phyloP scores from a whole-genome alignment of 1,139 yeast genomes.

The Yamadazyma blattariae region DNA sequence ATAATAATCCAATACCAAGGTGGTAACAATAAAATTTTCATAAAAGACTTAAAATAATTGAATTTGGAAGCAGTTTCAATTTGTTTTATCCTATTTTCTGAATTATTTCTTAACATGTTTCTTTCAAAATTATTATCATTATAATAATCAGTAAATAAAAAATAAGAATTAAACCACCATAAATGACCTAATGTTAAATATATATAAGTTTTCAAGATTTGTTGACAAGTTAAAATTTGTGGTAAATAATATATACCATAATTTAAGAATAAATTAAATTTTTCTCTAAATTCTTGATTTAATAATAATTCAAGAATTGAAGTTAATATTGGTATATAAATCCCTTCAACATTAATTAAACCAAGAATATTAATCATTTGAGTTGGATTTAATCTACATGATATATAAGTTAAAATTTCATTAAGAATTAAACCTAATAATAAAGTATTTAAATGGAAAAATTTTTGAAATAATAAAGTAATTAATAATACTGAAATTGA shows the following conservation, averaged over 20 bases:
- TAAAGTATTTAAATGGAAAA: constrained; percentile 3
- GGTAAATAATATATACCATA: neutral
- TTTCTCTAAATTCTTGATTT: constrained; percentile 10
- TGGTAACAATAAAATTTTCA: constrained; percentile 26
- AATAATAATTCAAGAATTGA: constrained; percentile 18
- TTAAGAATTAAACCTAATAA: constrained; percentile 23
- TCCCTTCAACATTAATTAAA: constrained; percentile 21
- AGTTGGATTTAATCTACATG: constrained; percentile 28
- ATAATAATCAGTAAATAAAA: constrained; percentile 16
- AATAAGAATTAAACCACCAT: constrained; percentile 37
- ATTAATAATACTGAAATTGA: constrained; percentile 20
- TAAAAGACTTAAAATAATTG: constrained; percentile 13
- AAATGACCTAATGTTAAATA: constrained; percentile 29
- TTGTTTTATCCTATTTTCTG: constrained; percentile 14
- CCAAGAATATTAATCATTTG: constrained; percentile 24
- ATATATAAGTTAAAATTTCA: constrained; percentile 26
- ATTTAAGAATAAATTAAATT: constrained; percentile 1
- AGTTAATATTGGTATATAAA: constrained; percentile 26
- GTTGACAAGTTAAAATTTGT: constrained; percentile 2
- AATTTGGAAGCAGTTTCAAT: constrained; percentile 6
- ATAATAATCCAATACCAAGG: constrained; percentile 38
- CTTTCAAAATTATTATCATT: constrained; percentile 17
- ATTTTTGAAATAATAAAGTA: constrained; percentile 3
- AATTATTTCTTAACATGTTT: constrained; percentile 12
- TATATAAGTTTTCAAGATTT: constrained; percentile 20